Conservation (phyloP, 345 rosid genomes). For the Citrus hindsii region DNA sequence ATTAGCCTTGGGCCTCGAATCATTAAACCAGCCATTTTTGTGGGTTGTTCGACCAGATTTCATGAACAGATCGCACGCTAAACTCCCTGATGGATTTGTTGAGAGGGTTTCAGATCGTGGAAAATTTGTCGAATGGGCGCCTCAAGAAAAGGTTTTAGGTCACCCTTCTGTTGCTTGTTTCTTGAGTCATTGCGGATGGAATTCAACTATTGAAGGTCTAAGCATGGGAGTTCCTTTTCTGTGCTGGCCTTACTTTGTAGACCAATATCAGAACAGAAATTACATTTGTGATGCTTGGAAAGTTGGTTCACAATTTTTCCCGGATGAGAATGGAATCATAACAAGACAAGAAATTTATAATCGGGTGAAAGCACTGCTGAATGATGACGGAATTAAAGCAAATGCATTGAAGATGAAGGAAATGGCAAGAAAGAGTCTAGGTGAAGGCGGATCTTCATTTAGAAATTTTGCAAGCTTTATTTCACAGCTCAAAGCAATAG, state of each 20-base stretch:
- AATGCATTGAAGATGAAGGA: constrained; percentile 28
- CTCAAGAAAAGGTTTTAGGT: constrained; percentile 30
- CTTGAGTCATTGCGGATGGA: constrained; percentile 41
- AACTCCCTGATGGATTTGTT: constrained; percentile 21
- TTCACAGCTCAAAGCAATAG: neutral
- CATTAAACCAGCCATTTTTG: constrained; percentile 21
- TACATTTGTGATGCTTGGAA: constrained; percentile 32
- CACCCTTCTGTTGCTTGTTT: constrained; percentile 29
- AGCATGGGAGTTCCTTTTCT: constrained; percentile 32
- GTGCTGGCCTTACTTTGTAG: constrained; percentile 35
- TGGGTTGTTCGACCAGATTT: constrained; percentile 30
- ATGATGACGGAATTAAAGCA: constrained; percentile 11
- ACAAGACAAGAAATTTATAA: constrained; percentile 22
- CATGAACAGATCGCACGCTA: neutral
- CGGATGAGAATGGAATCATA: constrained; percentile 24
- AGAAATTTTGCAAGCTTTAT: constrained; percentile 23
- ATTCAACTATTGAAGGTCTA: constrained; percentile 31
- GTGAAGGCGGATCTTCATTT: constrained; percentile 32
- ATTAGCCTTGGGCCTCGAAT: constrained; percentile 33
- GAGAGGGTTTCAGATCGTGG: constrained; percentile 15
- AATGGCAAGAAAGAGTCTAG: constrained; percentile 13
- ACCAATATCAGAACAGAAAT: constrained; percentile 30
- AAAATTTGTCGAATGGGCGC: constrained; percentile 29
- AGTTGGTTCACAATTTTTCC: constrained; percentile 8
- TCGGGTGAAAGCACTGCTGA: constrained; percentile 13